Evolutionary conservation across 306 rosid species (phyloP).

Genomic region (Hylodesmum podocarpum): DNA sequence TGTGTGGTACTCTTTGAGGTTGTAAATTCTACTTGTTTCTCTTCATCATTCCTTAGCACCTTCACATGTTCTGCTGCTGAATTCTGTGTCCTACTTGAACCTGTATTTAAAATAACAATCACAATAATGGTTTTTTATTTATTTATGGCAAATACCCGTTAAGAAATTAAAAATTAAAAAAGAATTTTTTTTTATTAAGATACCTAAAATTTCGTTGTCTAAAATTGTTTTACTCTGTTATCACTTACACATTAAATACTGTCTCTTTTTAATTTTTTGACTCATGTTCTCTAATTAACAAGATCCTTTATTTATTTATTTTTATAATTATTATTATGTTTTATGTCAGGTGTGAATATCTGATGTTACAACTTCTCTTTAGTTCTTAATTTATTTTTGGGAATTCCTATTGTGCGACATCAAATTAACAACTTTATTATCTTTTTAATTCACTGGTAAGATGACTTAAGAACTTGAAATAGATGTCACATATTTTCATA

Average conservation of each 20-base stretch:
- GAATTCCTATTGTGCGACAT: background rate
- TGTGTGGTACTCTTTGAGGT: constrained; percentile 33
- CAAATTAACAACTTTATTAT: background rate
- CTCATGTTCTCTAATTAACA: no score
- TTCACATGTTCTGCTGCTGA: constrained; percentile 25
- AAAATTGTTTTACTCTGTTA: no score
- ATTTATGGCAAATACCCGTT: no score
- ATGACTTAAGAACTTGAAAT: background rate
- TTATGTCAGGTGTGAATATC: background rate
- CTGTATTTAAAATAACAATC: constrained; percentile 42
- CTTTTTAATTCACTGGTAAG: background rate
- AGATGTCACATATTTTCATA: background rate
- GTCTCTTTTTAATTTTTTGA: no score
- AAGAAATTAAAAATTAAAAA: no score
- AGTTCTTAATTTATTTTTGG: background rate
- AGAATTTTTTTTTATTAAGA: no score
- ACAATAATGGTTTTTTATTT: background rate
- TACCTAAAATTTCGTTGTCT: no score
- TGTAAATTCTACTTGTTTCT: constrained; percentile 25
- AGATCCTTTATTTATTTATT: no score
- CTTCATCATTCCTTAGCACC: constrained; percentile 26
- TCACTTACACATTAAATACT: no score
- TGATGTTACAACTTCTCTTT: background rate
- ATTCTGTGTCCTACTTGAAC: constrained; percentile 36
- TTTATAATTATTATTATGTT: background rate